phyloP scores from a whole-genome alignment of 495 filamentous ascomycete species.

The Zalerion maritima region DNA sequence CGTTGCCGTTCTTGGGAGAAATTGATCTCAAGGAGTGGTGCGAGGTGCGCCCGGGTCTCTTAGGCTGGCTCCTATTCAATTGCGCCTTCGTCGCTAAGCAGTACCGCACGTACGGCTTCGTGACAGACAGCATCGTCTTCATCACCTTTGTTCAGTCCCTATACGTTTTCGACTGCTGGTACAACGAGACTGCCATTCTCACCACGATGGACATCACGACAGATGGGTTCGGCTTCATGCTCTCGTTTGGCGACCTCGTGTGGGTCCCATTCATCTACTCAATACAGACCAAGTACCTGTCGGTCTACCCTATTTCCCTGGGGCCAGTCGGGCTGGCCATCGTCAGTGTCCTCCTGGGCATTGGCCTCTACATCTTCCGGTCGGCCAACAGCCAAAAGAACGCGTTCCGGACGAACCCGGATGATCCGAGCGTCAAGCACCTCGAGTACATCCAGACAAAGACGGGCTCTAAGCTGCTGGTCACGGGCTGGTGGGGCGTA shows the following conservation, averaged over 20 bases:
- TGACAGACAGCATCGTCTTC: constrained; percentile 80
- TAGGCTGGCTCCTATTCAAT: constrained; percentile 81
- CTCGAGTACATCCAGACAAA: constrained; percentile 81
- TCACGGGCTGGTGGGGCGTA: constrained; percentile 87
- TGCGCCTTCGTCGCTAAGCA: constrained; percentile 76
- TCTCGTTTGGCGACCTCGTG: constrained; percentile 85
- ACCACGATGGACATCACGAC: constrained; percentile 94
- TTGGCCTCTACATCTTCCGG: constrained; percentile 84
- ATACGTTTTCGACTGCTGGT: constrained; percentile 77
- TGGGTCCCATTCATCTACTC: constrained; percentile 91
- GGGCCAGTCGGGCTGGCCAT: constrained; percentile 46
- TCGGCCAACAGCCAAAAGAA: constrained; percentile 89
- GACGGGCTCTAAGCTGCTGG: constrained; percentile 64
- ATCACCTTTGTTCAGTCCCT: constrained; percentile 64
- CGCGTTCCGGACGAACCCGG: constrained; percentile 74
- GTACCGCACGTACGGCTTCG: constrained; percentile 64
- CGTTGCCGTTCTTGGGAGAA: constrained; percentile 59
- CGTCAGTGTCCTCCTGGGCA: constrained; percentile 46
- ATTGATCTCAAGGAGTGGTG: constrained; percentile 85
- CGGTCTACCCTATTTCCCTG: constrained; percentile 65
- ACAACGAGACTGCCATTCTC: constrained; percentile 81
- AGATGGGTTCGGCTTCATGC: constrained; percentile 94
- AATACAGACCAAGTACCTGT: constrained; percentile 75
- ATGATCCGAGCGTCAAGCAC: constrained; percentile 64
- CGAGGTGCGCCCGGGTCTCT: constrained; percentile 81